Base-by-base conservation (phyloP, 2,329 filamentous ascomycete species). In the Penicillium sp. region DNA sequence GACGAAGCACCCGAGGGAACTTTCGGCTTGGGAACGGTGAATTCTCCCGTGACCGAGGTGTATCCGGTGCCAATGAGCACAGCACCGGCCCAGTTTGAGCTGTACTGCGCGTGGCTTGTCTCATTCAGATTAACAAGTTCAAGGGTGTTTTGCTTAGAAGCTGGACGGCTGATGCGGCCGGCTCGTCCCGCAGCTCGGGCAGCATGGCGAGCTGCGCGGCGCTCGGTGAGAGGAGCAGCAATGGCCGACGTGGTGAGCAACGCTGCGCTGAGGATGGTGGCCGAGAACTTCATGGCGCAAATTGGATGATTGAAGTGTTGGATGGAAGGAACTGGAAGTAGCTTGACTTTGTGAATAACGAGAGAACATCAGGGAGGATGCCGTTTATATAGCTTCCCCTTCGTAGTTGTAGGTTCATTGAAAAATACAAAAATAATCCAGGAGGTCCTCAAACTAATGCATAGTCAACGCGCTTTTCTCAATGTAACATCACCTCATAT, bases 21-120 rank as follows among this genome's bases (percentile, higher is more conserved):
- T 32, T 70, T 66, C 14, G 79, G 77, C 1, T 72, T 77, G 1
- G 82, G 82, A 1, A 83, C 77, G 5, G 71, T 77, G 68, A 85
- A 80, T 26, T 76, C 78, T n/a, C 77, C 82, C 3, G 76, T 77
- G 32, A 83, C 82, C 16, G 73, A 67, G 42, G 75, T 82, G 70
- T 79, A 83, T 52, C 75, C 77, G 6, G 73, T 72, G 45, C 77
- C 76, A 34, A 77, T 76, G 43, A 83, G 74, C n/a, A 84, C 79
- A 6, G 81, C 82, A 37, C 82, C 83, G 7, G 82, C 79, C 82
- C 82, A 85, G 74, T 84, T 85, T 61, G 69, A 72, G 49, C 70
- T 76, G 73, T 84, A 83, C 26, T 76, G 61, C 18, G 76, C 78
- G 26, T 82, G 66, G 4, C 57, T 53, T 47, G 72, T 72, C 20